Evolutionary conservation across 345 rosid genomes (phyloP), one percentile per base, ranked within the genome.

Genomic region (Kernera saxatilis): DNA sequence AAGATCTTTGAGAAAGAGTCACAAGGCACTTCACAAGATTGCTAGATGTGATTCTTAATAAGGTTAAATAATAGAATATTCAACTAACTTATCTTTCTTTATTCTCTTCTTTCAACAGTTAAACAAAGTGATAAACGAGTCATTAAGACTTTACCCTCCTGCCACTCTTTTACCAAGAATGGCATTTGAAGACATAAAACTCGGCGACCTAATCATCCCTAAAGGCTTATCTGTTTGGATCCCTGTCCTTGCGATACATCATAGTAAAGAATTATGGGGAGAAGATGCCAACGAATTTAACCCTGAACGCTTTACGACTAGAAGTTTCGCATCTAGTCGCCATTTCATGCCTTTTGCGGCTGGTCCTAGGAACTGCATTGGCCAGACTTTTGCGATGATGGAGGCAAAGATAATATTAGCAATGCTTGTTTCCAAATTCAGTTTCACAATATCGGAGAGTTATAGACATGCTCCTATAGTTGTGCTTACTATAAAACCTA

Each of bases 141-240:
- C 99, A 12, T 50, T 94, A 18, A 84, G 99, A 78, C 84, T 94
- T 2, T 94, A 94, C 39, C 99, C 99, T 6, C 98, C 99, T 5
- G 99, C 97, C 0, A 82, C 93, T 1, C 77, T 94, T 18, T 80
- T 94, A 15, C 98, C 99, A 2, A 81, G 99, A 63, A 89, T 90
- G 93, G 97, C 98, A 2, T 91, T 94, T 40, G 92, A 89, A 74
- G 91, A 94, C 71, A 80, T 94, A 21, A 85, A 83, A 70, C 80
- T 94, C 0, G 97, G 98, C 0, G 96, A 94, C 68, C 78, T 94
- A 27, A 68, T 70, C 29, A 84, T 94, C 55, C 98, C 99, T 0
- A 91, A 89, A 78, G 99, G 99, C 1, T 84, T 94, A 35, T 85
- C 98, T 11, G 81, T 94, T 14, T 94, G 99, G 99, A 88, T 94